Base-by-base conservation (phyloP, 176 grass and related monocot species). In the Triticum turgidum region DNA sequence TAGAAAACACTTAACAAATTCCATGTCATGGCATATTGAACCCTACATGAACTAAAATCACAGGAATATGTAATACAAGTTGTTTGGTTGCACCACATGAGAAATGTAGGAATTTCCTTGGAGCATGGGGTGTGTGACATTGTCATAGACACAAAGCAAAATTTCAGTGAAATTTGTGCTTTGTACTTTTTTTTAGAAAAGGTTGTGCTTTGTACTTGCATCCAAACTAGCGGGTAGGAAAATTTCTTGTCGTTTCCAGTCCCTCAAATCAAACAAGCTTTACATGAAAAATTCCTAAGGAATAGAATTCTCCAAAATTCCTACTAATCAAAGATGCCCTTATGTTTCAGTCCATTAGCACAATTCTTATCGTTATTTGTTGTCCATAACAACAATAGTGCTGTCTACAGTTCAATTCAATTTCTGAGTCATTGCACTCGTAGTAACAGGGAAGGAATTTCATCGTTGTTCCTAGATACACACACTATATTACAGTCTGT, bases 371-470 rank as follows among this genome's bases (percentile, higher is more conserved):
- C 5, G 41, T 30, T 67, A 37, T 69, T 37, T 52, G 5, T 20
- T 85, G n/a, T 52, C 45, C n/a, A 32, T 78, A 25, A 32, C 78
- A 25, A 32, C 78, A 25, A 79, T 67, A 56, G 29, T 69, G 44
- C n/a, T 78, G n/a, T 51, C 9, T 58, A 20, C 34, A 38, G n/a
- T 58, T 27, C 12, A 77, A 76, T 34, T 76, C 61, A 21, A 24
- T 78, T 52, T 52, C 49, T 17, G 0, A 78, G 66, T 30, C 20
- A 9, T 38, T 77, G 33, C 3, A 12, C 37, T 27, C 2, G 4
- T 42, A 69, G 34, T 66, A 68, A 69, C 21, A 54, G 20, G 11
- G 11, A 22, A 65, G 8, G 11, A 11, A 24, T 11, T 13, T 47
- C 7, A 32, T 51, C 1, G 2, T 69, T 69, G 12, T 30, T 78